These are phyloP conservation scores for Endothia cerciana DNA, from an alignment of 2,329 filamentous ascomycete species.

Conservation along the genomic window DNA sequence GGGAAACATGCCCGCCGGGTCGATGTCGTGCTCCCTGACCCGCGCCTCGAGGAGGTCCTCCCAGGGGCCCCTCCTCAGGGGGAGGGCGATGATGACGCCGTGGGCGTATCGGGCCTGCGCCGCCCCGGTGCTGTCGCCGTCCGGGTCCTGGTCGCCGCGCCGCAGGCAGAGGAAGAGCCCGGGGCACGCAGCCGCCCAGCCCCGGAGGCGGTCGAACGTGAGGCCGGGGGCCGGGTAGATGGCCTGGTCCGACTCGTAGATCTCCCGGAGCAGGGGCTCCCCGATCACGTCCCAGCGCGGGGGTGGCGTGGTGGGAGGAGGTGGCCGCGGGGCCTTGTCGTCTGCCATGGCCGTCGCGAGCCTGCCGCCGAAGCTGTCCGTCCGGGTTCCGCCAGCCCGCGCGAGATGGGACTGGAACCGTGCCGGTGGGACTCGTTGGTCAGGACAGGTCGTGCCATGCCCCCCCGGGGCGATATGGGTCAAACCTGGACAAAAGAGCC, in stretches of 20 bases:
- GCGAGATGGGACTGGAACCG: background rate
- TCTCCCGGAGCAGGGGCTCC: constrained; percentile 13
- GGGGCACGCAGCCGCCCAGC: constrained; percentile 20
- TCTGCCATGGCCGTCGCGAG: background rate
- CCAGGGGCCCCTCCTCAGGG: constrained; percentile 18
- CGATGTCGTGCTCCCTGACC: constrained; percentile 23
- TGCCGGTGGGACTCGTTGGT: background rate
- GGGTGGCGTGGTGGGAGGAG: background rate
- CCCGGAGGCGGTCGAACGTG: constrained; percentile 17
- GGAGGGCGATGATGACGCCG: constrained; percentile 23
- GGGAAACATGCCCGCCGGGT: constrained; percentile 21
- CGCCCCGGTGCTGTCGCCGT: constrained; percentile 18
- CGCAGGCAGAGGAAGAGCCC: constrained; percentile 21
- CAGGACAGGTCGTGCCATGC: no score
- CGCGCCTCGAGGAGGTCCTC: constrained; percentile 2
- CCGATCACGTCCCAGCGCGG: constrained; percentile 17
- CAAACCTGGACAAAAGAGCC: no score
- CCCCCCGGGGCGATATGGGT: background rate
- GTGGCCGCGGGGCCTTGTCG: background rate
- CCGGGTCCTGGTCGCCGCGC: background rate
- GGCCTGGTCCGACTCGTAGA: constrained; percentile 25
- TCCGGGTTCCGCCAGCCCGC: background rate
- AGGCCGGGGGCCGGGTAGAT: constrained; percentile 26
- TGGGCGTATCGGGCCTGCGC: no score
- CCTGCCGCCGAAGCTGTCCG: no score